A percentile compares a stretch with the other conserved stretches of the same genome.
Evolutionary conservation across 305 asterid species (phyloP).

Genomic region (Rubia balearica): DNA sequence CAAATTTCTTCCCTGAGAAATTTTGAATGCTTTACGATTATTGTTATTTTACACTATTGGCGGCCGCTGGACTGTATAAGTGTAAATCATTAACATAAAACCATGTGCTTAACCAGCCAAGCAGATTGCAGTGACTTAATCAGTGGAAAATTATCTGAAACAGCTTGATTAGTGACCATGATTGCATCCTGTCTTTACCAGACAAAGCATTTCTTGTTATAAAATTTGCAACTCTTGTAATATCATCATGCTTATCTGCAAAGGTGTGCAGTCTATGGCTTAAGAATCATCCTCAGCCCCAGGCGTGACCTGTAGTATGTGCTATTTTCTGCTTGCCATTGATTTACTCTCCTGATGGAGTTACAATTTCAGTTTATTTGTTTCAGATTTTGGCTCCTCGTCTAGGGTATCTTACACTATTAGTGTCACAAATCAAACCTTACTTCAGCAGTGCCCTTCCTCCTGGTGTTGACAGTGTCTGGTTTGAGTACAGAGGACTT

Average conservation of each 20-base stretch:
- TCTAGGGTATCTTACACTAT: conserved; percentile 80
- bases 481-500: conserved; percentile 95
- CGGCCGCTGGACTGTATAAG: too few relatives aligned
- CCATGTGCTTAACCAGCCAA: not conserved
- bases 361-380: conserved; percentile 15
- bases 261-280: not conserved
- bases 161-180: not conserved
- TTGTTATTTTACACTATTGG: not conserved
- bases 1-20: not conserved
- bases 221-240: not conserved
- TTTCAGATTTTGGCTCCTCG: conserved; percentile 92
- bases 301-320: not conserved
- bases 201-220: not conserved
- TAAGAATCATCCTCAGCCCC: not conserved
- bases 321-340: not conserved
- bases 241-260: not conserved
- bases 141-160: not conserved
- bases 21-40: not conserved
- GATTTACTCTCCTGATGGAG: not conserved
- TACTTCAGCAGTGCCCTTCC: conserved; percentile 83
- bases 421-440: conserved; percentile 75
- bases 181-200: not conserved
- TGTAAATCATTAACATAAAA: not conserved
- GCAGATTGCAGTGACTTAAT: not conserved
- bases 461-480: conserved; percentile 89